Evolutionary conservation across 202 grass and related monocot species (phyloP).

Genomic region (Bolboschoenoplectus hybrid): DNA sequence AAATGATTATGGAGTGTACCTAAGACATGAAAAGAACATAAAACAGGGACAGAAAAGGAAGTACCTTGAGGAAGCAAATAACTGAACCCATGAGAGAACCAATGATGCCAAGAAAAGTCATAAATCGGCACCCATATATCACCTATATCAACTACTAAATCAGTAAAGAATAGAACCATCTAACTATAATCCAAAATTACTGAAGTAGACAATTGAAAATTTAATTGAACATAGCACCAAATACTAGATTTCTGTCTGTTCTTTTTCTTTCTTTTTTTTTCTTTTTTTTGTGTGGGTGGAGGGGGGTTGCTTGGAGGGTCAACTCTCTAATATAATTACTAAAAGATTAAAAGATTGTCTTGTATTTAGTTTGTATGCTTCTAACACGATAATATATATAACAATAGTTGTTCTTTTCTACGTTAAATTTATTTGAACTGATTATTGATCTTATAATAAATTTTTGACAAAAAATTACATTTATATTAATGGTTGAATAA

Average conservation of each 20-base stretch:
- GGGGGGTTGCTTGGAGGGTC: background rate
- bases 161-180: background rate
- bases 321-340: background rate
- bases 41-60: background rate
- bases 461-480: background rate
- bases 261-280: background rate
- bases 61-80: slow-evolving; percentile 89
- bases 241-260: background rate
- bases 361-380: background rate
- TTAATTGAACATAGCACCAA: background rate
- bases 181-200: background rate
- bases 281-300: background rate
- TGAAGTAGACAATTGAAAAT: background rate
- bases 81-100: slow-evolving; percentile 85
- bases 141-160: slow-evolving; percentile 29
- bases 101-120: slow-evolving; percentile 76
- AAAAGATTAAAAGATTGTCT: background rate
- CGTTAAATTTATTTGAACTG: background rate
- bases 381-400: background rate
- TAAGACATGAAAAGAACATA: background rate
- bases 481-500: background rate
- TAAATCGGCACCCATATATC: slow-evolving; percentile 78
- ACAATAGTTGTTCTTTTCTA: background rate
- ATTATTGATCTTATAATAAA: background rate
- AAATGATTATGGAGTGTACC: background rate